These are phyloP conservation scores for Fusarium xylarioides DNA, from an alignment of 2,329 filamentous ascomycete species.

Conservation along the genomic window DNA sequence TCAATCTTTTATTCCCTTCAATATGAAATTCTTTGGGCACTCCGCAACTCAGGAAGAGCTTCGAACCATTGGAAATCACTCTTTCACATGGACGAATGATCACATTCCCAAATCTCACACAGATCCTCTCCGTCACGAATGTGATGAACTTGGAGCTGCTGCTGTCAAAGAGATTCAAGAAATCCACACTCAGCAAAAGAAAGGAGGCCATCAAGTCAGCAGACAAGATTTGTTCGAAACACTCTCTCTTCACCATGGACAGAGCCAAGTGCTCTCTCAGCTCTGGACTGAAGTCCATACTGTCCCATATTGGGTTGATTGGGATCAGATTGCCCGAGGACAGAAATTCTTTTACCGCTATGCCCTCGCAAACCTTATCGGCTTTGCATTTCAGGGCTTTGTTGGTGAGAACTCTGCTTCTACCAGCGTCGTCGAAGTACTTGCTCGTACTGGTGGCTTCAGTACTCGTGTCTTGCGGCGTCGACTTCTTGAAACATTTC, in stretches of 20 bases:
- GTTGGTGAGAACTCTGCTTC: constrained; percentile 54
- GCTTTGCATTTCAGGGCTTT: constrained; percentile 51
- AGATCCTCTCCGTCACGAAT: constrained; percentile 14
- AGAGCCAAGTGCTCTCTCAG: constrained; percentile 3
- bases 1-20: not conserved
- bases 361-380: constrained; percentile 67
- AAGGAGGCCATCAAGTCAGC: not conserved
- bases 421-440: constrained; percentile 69
- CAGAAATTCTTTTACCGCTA: constrained; percentile 74
- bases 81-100: constrained; percentile 12
- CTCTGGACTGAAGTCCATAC: constrained; percentile 58
- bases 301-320: constrained; percentile 73
- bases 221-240: constrained; percentile 17
- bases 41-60: not conserved
- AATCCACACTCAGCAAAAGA: not conserved
- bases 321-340: constrained; percentile 70
- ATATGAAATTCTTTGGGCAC: not conserved
- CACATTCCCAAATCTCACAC: constrained; percentile 17
- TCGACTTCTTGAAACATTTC: constrained; percentile 60
- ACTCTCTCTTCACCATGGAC: not conserved
- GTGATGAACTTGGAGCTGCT: constrained; percentile 9
- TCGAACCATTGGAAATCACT: constrained; percentile 8
- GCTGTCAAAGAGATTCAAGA: constrained; percentile 5
- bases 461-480: constrained; percentile 66
- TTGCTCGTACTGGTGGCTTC: constrained; percentile 74